These are phyloP conservation scores for Heliamphora pulchella DNA, from an alignment of 179 eudicot genomes.

Conservation along the genomic window DNA sequence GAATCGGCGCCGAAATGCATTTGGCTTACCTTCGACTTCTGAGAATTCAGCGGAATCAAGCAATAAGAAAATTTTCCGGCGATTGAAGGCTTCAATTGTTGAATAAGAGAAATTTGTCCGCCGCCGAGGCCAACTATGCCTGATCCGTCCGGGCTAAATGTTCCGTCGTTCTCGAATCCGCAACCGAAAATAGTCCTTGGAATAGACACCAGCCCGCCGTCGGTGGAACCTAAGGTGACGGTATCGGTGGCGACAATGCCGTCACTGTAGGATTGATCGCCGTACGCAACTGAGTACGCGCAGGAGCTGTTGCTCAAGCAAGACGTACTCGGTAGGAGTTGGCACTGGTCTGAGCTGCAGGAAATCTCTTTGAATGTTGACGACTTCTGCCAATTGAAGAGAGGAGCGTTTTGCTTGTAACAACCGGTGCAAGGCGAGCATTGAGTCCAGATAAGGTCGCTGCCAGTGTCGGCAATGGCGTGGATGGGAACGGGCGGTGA, in stretches of 20 bases:
- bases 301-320: neutral
- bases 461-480: constrained; percentile 50
- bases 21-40: constrained; percentile 21
- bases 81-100: constrained; percentile 11
- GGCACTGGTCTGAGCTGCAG: constrained; percentile 16
- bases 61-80: constrained; percentile 30
- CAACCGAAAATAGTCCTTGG: constrained; percentile 24
- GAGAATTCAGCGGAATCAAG: neutral
- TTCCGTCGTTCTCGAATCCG: constrained; percentile 16
- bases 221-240: constrained; percentile 14
- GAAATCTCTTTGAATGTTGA: constrained; percentile 30
- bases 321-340: no score
- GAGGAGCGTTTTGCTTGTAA: constrained; percentile 29
- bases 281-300: constrained; percentile 10
- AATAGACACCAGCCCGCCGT: neutral
- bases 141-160: neutral
- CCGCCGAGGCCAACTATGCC: constrained; percentile 30
- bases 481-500: constrained; percentile 38
- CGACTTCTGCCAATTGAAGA: constrained; percentile 34
- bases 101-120: constrained; percentile 19
- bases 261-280: neutral
- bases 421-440: constrained; percentile 42
- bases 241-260: constrained; percentile 24
- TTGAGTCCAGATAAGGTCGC: constrained; percentile 54
- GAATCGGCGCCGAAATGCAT: constrained; percentile 41